These are phyloP conservation scores for Apiotrichum porosum DNA, from an alignment of 1,284 basidiomycete species.

Conservation along the genomic window DNA sequence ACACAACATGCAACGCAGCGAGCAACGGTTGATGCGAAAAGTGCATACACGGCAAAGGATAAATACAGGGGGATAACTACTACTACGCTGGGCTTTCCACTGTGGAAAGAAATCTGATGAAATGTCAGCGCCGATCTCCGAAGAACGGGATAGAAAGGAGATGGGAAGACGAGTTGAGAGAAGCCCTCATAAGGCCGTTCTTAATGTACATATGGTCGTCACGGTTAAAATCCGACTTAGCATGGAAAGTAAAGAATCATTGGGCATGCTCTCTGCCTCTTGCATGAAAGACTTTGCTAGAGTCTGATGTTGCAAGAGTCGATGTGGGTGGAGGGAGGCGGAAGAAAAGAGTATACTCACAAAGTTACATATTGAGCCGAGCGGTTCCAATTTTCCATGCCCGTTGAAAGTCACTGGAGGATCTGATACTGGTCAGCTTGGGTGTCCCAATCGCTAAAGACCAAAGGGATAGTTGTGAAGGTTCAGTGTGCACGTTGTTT, in stretches of 20 bases:
- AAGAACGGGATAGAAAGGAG: neutral
- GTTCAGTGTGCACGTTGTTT: constrained; percentile 41
- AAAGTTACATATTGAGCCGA: constrained; percentile 1
- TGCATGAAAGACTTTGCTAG: no score
- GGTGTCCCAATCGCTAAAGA: no score
- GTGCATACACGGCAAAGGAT: no score
- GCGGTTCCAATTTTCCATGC: neutral
- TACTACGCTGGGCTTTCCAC: no score
- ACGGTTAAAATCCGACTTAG: constrained; percentile 42
- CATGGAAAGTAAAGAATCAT: constrained; percentile 45
- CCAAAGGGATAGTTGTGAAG: neutral
- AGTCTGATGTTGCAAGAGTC: no score
- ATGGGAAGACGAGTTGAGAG: neutral
- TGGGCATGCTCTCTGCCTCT: constrained; percentile 16
- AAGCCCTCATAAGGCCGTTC: constrained; percentile 43
- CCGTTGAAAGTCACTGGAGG: neutral
- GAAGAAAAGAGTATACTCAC: constrained; percentile 5
- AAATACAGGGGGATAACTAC: no score
- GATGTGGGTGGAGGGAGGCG: neutral
- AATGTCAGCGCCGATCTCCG: neutral
- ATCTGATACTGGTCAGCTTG: neutral
- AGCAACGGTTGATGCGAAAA: no score
- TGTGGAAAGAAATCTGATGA: no score
- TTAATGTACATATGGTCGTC: constrained; percentile 43
- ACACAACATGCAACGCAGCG: no score